phyloP scores from a whole-genome alignment of 2,329 filamentous ascomycete genomes.

The Thielaviopsis punctulata region DNA sequence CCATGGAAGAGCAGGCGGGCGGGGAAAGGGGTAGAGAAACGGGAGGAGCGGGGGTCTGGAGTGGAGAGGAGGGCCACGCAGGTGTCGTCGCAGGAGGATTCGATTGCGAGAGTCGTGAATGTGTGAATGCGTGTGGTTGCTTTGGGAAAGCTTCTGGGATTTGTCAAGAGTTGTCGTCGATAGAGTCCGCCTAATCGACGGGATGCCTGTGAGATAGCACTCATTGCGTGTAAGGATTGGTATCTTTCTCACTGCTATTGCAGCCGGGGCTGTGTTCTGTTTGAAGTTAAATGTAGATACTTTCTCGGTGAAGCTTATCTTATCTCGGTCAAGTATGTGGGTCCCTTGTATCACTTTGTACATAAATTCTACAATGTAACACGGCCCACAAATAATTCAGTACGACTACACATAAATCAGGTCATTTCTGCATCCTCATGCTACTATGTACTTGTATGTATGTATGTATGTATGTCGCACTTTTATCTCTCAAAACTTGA shows the following conservation, averaged over 20 bases:
- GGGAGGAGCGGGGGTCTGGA: not conserved
- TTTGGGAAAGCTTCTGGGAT: too few relatives aligned
- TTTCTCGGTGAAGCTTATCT: conserved; percentile 3
- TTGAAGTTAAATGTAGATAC: too few relatives aligned
- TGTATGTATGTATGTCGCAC: too few relatives aligned
- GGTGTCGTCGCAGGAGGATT: conserved; percentile 84
- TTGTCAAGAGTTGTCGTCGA: not conserved
- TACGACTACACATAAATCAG: not conserved
- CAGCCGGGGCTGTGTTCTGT: too few relatives aligned
- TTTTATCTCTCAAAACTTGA: too few relatives aligned
- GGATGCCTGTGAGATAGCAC: too few relatives aligned
- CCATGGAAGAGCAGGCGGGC: conserved; percentile 59
- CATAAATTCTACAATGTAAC: not conserved
- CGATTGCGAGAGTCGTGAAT: conserved; percentile 52
- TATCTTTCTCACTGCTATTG: too few relatives aligned
- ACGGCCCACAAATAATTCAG: not conserved
- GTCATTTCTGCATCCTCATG: not conserved
- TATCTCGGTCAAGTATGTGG: conserved; percentile 1
- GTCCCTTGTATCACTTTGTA: not conserved
- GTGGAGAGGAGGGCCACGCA: conserved; percentile 60
- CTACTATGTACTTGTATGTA: too few relatives aligned
- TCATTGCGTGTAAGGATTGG: too few relatives aligned
- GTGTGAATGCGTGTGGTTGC: too few relatives aligned
- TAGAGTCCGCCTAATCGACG: too few relatives aligned
- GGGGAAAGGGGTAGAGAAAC: conserved; percentile 7